Conservation (phyloP, 495 filamentous ascomycete genomes). For the Cercophora sp. region DNA sequence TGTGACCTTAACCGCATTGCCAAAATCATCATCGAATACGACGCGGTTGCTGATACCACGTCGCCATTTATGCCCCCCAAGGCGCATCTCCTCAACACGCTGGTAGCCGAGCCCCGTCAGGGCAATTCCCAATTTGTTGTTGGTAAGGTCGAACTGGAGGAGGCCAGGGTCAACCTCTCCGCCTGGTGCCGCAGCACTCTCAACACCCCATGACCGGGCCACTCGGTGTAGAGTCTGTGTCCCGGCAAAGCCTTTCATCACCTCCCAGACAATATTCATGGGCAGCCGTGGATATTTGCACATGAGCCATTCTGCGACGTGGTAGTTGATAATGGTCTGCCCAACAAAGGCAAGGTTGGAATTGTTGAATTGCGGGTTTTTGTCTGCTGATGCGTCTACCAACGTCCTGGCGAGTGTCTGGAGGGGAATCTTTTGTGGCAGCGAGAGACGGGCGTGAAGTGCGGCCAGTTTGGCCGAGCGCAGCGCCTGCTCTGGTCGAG, state of each 20-base stretch:
- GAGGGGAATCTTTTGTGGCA: constrained; percentile 76
- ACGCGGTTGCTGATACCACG: constrained; percentile 66
- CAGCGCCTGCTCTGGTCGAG: constrained; percentile 61
- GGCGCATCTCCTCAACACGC: constrained; percentile 32
- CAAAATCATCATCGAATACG: constrained; percentile 76
- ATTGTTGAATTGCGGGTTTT: constrained; percentile 53
- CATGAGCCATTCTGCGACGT: constrained; percentile 81
- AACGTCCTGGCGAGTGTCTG: constrained; percentile 82
- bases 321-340: constrained; percentile 75
- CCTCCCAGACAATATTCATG: constrained; percentile 72
- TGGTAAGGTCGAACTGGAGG: constrained; percentile 64
- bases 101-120: constrained; percentile 37
- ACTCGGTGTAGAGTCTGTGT: constrained; percentile 63
- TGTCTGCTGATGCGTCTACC: constrained; percentile 78
- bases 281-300: constrained; percentile 87
- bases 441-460: constrained; percentile 83
- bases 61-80: constrained; percentile 55
- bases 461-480: constrained; percentile 87
- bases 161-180: constrained; percentile 89
- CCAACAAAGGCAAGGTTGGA: constrained; percentile 76
- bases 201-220: constrained; percentile 83
- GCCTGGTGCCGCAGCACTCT: constrained; percentile 74
- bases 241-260: constrained; percentile 79
- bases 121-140: constrained; percentile 55
- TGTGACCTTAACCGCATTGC: constrained; percentile 46